Evolutionary conservation across 352 stramenopile species (phyloP).

Genomic region (Phytophthora sp.): DNA sequence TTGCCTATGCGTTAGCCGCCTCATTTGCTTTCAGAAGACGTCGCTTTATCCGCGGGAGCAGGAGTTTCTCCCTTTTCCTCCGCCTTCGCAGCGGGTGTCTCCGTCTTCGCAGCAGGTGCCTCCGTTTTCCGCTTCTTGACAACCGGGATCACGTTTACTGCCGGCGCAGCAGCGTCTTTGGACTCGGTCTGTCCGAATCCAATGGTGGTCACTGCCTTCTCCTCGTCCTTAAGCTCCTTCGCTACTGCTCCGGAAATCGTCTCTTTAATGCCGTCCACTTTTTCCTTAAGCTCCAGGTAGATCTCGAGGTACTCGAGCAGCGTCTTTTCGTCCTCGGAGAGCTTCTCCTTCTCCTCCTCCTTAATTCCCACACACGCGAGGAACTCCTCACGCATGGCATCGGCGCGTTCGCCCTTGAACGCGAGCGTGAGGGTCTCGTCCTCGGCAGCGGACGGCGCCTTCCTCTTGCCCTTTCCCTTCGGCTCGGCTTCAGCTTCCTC

Average conservation of each 20-base stretch:
- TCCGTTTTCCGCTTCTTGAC: conserved; percentile 70
- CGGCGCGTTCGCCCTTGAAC: conserved; percentile 59
- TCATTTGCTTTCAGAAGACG: conserved; percentile 21
- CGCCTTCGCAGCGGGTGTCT: background rate
- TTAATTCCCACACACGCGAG: conserved; percentile 48
- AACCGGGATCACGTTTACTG: conserved; percentile 76
- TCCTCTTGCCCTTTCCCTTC: conserved; percentile 80
- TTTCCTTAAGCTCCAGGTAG: conserved; percentile 87
- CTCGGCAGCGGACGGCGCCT: conserved; percentile 26
- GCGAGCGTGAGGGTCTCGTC: conserved; percentile 35
- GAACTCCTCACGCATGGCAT: conserved; percentile 65
- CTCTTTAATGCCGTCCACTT: conserved; percentile 82
- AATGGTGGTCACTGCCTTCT: conserved; percentile 63
- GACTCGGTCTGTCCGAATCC: conserved; percentile 56
- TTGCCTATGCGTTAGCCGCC: background rate
- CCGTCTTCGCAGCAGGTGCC: conserved; percentile 22
- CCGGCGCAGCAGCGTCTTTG: conserved; percentile 9
- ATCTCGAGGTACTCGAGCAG: conserved; percentile 87
- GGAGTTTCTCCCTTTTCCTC: conserved; percentile 4
- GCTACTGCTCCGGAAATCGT: conserved; percentile 34
- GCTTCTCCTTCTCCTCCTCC: conserved; percentile 22
- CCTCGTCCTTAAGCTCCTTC: conserved; percentile 30
- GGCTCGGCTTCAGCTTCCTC: conserved; percentile 10
- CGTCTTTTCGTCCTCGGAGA: conserved; percentile 42
- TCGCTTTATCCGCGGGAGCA: background rate